A percentile compares a stretch with the other conserved stretches of the same genome.
Evolutionary conservation across 2,329 filamentous ascomycete genomes (phyloP).

Genomic region (Zopfia rhizophila): DNA sequence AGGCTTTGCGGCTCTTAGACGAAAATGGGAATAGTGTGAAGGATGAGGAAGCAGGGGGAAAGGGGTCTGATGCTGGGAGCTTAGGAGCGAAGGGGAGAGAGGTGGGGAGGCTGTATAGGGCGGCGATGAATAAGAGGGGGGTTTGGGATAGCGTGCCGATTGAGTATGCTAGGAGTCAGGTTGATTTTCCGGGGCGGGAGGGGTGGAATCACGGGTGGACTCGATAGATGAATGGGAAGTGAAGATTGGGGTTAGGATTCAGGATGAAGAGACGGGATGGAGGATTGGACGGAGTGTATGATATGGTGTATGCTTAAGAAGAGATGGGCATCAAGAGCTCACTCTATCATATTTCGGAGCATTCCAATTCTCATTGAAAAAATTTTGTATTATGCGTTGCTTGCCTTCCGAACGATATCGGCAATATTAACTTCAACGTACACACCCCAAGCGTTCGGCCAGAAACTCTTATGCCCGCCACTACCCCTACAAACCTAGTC

Average conservation of each 20-base stretch:
- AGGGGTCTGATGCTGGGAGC: slow-evolving; percentile 54
- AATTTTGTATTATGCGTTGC: too few relatives aligned
- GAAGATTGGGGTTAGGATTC: slow-evolving; percentile 14
- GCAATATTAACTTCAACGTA: slow-evolving; percentile 24
- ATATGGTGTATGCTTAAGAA: slow-evolving; percentile 9
- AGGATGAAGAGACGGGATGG: slow-evolving; percentile 13
- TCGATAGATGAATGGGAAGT: slow-evolving; percentile 56
- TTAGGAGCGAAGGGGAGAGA: slow-evolving; percentile 55
- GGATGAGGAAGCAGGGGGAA: slow-evolving; percentile 64
- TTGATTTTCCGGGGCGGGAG: slow-evolving; percentile 79
- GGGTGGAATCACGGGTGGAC: slow-evolving; percentile 98
- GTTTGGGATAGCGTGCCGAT: slow-evolving; percentile 86
- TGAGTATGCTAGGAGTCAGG: slow-evolving; percentile 88
- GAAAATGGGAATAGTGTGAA: slow-evolving; percentile 52
- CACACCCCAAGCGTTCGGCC: slow-evolving; percentile 5
- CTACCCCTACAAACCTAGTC: neutral
- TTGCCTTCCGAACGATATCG: too few relatives aligned
- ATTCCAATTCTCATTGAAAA: too few relatives aligned
- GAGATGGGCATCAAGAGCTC: neutral
- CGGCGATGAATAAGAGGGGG: slow-evolving; percentile 91
- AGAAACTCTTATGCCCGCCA: slow-evolving; percentile 1
- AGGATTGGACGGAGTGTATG: slow-evolving; percentile 3
- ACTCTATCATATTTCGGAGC: too few relatives aligned
- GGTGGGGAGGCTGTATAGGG: slow-evolving; percentile 80
- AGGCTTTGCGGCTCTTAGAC: slow-evolving; percentile 74